A percentile compares a stretch with the other conserved stretches of the same genome.
Conservation (phyloP, 169 alveolate species). For the Cryptosporidium ryanae region DNA sequence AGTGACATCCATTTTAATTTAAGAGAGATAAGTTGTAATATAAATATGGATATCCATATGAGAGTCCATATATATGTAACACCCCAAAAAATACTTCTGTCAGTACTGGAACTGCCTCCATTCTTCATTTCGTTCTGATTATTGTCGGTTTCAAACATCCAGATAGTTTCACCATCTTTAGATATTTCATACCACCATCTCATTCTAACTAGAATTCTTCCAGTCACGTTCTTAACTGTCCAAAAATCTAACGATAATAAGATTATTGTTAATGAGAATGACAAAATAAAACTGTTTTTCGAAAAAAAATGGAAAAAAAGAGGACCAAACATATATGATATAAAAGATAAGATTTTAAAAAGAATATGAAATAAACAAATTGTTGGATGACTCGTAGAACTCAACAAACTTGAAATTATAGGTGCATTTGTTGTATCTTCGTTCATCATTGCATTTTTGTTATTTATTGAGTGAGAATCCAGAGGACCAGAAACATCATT, state of each 20-base stretch:
- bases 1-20: conserved; percentile 79
- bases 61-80: conserved; percentile 80
- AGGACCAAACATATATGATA: conserved; percentile 80
- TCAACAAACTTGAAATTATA: conserved; percentile 55
- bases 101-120: conserved; percentile 77
- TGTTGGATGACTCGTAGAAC: conserved; percentile 82
- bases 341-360: conserved; percentile 80
- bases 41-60: conserved; percentile 78
- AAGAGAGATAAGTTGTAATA: conserved; percentile 76
- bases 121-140: conserved; percentile 79
- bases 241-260: conserved; percentile 85
- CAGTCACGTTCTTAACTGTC: conserved; percentile 87
- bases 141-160: conserved; percentile 83
- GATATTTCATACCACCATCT: conserved; percentile 89
- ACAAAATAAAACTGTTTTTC: conserved; percentile 76
- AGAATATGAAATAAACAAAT: conserved; percentile 80
- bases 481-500: conserved; percentile 3
- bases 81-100: conserved; percentile 84
- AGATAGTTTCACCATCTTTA: conserved; percentile 84
- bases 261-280: conserved; percentile 80
- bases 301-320: conserved; percentile 71
- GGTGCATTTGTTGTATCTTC: conserved; percentile 53
- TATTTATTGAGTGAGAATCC: not conserved
- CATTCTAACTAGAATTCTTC: conserved; percentile 84
- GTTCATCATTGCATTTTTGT: conserved; percentile 45